phyloP scores from a whole-genome alignment of 1,284 basidiomycete genomes.

The Anthracocystis setariae region DNA sequence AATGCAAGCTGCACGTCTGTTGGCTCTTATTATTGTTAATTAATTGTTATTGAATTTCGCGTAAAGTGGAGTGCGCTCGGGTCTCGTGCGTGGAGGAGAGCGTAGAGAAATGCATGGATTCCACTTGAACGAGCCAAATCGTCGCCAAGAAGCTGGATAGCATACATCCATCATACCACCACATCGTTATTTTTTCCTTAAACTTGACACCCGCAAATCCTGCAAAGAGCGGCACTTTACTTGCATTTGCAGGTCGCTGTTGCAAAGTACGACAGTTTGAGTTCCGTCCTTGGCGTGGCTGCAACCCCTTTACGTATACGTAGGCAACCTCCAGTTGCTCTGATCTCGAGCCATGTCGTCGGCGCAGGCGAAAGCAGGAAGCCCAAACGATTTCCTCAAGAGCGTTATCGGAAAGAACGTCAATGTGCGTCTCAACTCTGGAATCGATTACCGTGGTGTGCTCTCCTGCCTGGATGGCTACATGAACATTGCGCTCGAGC shows the following conservation, averaged over 20 bases:
- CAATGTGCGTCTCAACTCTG: constrained; percentile 91
- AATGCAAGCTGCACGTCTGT: constrained; percentile 5
- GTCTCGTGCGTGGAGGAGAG: constrained; percentile 8
- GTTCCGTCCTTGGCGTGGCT: neutral
- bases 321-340: neutral
- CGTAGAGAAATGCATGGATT: neutral
- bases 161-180: constrained; percentile 22
- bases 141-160: constrained; percentile 24
- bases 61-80: constrained; percentile 26
- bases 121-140: constrained; percentile 3
- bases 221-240: neutral
- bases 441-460: constrained; percentile 92
- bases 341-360: constrained; percentile 23
- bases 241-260: neutral
- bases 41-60: constrained; percentile 14
- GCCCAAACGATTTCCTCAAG: constrained; percentile 65
- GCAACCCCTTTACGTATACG: neutral
- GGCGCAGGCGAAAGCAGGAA: constrained; percentile 48
- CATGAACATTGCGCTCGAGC: constrained; percentile 97
- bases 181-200: neutral
- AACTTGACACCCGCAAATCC: neutral
- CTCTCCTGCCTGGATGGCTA: constrained; percentile 93
- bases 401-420: constrained; percentile 91
- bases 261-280: neutral
- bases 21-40: too few species aligned